These are phyloP conservation scores for Microcera coccophila DNA, from an alignment of 2,329 filamentous ascomycete genomes.

Conservation along the genomic window DNA sequence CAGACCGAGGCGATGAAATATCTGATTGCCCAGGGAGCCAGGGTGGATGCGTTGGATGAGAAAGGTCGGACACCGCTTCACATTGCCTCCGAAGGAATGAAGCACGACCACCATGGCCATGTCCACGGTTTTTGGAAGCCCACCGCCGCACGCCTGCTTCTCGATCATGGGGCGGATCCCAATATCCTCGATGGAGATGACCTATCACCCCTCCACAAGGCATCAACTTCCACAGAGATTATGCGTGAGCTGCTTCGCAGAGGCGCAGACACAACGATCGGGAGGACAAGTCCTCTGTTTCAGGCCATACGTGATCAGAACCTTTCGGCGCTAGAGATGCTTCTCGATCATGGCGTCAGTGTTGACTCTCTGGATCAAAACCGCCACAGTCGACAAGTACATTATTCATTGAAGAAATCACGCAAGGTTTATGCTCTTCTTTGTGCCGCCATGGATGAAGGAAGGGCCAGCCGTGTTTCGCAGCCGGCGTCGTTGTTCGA, in stretches of 20 bases:
- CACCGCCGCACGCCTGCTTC: slow-evolving; percentile 9
- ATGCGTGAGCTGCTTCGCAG: slow-evolving; percentile 8
- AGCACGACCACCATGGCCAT: rapidly evolving
- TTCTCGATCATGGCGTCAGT: slow-evolving; percentile 14
- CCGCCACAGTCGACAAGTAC: neutral
- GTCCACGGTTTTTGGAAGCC: slow-evolving; percentile 7
- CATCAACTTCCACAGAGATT: slow-evolving; percentile 4
- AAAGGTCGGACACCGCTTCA: slow-evolving; percentile 15
- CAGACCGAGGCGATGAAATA: slow-evolving; percentile 15
- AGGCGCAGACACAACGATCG: slow-evolving; percentile 7
- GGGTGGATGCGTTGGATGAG: slow-evolving; percentile 3
- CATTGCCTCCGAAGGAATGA: slow-evolving; percentile 6
- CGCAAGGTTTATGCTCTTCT: slow-evolving; percentile 12
- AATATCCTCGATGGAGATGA: slow-evolving; percentile 8
- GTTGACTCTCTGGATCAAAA: slow-evolving; percentile 7
- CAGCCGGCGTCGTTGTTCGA: slow-evolving; percentile 5
- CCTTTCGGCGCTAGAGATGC: slow-evolving; percentile 4
- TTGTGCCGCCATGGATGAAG: slow-evolving; percentile 1
- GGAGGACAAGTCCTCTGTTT: slow-evolving; percentile 12
- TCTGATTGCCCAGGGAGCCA: slow-evolving; percentile 12
- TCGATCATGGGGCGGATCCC: slow-evolving; percentile 16
- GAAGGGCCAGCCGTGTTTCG: neutral
- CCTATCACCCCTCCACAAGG: slow-evolving; percentile 8
- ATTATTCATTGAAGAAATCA: neutral
- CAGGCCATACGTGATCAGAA: slow-evolving; percentile 9